Evolutionary conservation across 2,329 filamentous ascomycete genomes (phyloP), one percentile per base, ranked within the genome.

Genomic region (Ambrosiella beaveri): DNA sequence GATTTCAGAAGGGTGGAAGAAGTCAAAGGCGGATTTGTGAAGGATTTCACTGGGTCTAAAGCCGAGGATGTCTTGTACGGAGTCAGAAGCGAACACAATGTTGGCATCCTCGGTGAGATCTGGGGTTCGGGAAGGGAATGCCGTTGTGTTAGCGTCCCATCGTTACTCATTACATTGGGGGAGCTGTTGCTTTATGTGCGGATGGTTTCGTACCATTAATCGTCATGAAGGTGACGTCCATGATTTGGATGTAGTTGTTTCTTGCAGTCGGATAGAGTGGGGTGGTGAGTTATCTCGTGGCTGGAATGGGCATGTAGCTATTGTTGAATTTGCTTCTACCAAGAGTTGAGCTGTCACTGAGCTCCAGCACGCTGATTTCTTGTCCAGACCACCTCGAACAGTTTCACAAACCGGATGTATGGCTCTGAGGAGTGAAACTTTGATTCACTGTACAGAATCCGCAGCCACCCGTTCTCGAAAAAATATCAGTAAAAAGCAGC

Each of bases 161-260:
- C 3, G 27, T 27, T 27, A 27, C 27, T 27, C 27, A 4, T 27
- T 41, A 41, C 11, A 41, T 41, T 41, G 11, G 39, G 39, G 39
- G 39, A 41, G n/a, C 11, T n/a, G 11, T 41, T 41, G 39, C 3
- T 41, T 12, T 41, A 6, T 41, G n/a, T 12, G 39, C 11, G n/a
- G 39, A 7, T n/a, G 39, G 19, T 27, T 7, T 74, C 82, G 73
- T 72, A 86, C 88, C 88, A 68, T 93, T 88, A 67, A 94, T 93
- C 64, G 87, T 89, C 73, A 94, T 93, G 72, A 94, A 94, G 38
- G 88, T 93, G 64, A 85, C 85, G 71, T 90, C 86, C 86, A 88
- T 87, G 63, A 67, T 68, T 9, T 51, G 11, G 11, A 19, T 7
- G 27, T 35, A 19, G 13, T 8, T 35, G 27, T 27, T 2, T 27